Evolutionary conservation across 306 rosid species (phyloP), one percentile per base, ranked within the genome.

Genomic region (Trifolium fragiferum): DNA sequence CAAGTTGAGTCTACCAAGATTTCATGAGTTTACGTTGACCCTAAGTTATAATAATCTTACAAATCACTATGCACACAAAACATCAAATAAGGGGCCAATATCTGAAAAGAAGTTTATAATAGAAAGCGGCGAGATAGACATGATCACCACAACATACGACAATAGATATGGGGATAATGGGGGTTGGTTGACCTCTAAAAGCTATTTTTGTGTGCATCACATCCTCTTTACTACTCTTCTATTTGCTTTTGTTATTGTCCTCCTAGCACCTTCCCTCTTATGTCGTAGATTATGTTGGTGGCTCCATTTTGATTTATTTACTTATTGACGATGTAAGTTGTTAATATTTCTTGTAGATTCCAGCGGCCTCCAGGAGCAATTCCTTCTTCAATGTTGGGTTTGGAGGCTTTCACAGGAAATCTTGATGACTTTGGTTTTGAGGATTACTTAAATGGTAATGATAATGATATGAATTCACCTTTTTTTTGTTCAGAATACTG

Each of bases 281-380:
- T 58, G 58, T 46, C 27, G 37, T 74, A 19, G 30, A 7, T 50
- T 75, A 30, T 55, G 66, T 44, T 35, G 21, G 58, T 32, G 49
- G 64, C 10, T 64, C 46, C 15, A 60, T 49, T 75, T 58, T 44
- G 58, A 32, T 62, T 62, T 41, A 6, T 55, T 16, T 43, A 27
- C 35, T 40, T 14, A 23, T 30, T 16, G 32, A 25, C 64, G 46
- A 75, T 70, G 59, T 15, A 11, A 49, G 41, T 47, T 66, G 54
- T 44, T 35, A 33, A 8, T 65, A 18, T 64, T 72, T 46, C 27
- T 66, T 57, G 61, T 54, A 78, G 82, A 55, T 78, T 78, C 82
- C 96, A 88, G 78, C 82, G 97, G 79, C 96, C 96, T 77, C 84
- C 90, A 10, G 93, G 93, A n/a, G 76, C 87, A 74, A 89, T 92